Conservation (phyloP, 1,139 yeast genomes). For the Hyphopichia khmerensis region DNA sequence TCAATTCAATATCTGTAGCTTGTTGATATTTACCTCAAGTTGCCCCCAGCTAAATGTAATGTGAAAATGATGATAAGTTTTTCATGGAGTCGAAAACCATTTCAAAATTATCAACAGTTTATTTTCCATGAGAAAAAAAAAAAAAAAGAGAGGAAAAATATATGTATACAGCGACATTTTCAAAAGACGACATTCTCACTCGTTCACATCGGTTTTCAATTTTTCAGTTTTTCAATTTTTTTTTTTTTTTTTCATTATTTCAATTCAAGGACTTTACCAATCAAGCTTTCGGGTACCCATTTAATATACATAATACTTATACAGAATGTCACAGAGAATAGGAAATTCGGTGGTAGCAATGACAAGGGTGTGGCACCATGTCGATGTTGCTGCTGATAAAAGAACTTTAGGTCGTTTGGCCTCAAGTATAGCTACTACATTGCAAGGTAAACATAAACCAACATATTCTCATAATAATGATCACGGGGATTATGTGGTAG, state of each 20-base stretch:
- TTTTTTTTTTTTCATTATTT: not conserved
- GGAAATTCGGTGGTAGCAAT: slow-evolving; percentile 71
- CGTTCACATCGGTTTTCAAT: not conserved
- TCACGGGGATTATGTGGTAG: slow-evolving; percentile 95
- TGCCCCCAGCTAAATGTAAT: too few relatives aligned
- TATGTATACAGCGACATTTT: not conserved
- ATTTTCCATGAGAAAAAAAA: not conserved
- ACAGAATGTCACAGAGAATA: slow-evolving; percentile 53
- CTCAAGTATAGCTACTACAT: slow-evolving; percentile 76
- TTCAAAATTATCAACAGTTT: slow-evolving; percentile 1
- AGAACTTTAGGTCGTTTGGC: slow-evolving; percentile 94
- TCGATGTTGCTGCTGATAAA: slow-evolving; percentile 80
- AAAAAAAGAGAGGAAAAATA: not conserved
- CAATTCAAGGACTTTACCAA: too few relatives aligned
- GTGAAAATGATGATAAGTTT: too few relatives aligned
- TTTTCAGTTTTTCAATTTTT: not conserved
- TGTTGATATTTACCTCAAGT: too few relatives aligned
- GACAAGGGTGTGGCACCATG: slow-evolving; percentile 93
- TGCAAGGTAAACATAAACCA: slow-evolving; percentile 97
- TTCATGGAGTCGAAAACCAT: not conserved
- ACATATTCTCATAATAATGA: slow-evolving; percentile 72
- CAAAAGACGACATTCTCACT: not conserved
- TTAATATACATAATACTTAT: not conserved
- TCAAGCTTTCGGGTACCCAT: not conserved
- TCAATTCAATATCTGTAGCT: too few relatives aligned